phyloP scores from a whole-genome alignment of 768 basidiomycete genomes.

The Tulasnella sp. region DNA sequence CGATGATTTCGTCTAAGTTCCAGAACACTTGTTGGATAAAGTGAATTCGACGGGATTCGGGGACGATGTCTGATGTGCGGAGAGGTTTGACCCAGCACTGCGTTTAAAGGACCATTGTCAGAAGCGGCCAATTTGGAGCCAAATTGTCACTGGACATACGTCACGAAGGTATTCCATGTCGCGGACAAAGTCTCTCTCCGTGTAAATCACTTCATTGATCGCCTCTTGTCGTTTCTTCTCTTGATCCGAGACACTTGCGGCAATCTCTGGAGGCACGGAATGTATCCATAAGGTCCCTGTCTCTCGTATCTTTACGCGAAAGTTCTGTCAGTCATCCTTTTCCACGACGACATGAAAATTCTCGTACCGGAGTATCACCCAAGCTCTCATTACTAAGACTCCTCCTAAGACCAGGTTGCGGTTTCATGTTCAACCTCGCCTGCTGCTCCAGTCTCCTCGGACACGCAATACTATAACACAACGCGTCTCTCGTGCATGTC shows the following conservation, averaged over 20 bases:
- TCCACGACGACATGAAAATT: not conserved
- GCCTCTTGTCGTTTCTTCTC: slow-evolving; percentile 97
- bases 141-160: slow-evolving; percentile 40
- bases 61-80: slow-evolving; percentile 67
- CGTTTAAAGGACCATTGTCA: not conserved
- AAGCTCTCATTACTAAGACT: slow-evolving; percentile 76
- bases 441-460: slow-evolving; percentile 92
- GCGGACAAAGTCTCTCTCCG: slow-evolving; percentile 94
- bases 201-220: slow-evolving; percentile 92
- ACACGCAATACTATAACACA: slow-evolving; percentile 98
- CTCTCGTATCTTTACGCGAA: slow-evolving; percentile 37
- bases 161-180: slow-evolving; percentile 98
- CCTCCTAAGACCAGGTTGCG: slow-evolving; percentile 78
- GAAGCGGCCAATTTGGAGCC: not conserved
- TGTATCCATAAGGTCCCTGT: slow-evolving; percentile 92
- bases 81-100: slow-evolving; percentile 88
- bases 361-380: slow-evolving; percentile 60
- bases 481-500: slow-evolving; percentile 83
- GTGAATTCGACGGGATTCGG: slow-evolving; percentile 63
- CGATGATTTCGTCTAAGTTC: slow-evolving; percentile 91
- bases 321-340: not conserved
- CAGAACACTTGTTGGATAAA: slow-evolving; percentile 95
- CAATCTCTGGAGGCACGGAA: slow-evolving; percentile 88
- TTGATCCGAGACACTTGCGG: slow-evolving; percentile 80
- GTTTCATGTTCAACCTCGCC: slow-evolving; percentile 87